phyloP scores from a whole-genome alignment of 164 flowering plant species.

The Macadamia integrifolia region DNA sequence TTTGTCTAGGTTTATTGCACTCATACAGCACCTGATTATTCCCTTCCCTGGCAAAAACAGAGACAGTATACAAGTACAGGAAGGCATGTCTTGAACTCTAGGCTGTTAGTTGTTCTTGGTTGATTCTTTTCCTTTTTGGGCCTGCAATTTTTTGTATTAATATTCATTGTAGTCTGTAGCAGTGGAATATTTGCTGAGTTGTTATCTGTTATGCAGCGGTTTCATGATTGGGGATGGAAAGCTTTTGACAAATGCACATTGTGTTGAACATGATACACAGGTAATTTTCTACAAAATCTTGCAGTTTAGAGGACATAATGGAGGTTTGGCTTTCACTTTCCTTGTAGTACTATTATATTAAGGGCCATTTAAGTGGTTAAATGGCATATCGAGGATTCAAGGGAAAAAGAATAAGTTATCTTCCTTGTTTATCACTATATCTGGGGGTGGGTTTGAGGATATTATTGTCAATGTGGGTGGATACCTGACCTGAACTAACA shows the following conservation, averaged over 20 bases:
- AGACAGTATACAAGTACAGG: slow-evolving; percentile 95
- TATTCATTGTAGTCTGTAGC: background rate
- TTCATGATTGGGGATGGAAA: slow-evolving; percentile 93
- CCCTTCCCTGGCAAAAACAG: slow-evolving; percentile 99
- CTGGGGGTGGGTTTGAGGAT: no score
- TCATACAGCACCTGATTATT: slow-evolving; percentile 93
- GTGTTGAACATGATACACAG: slow-evolving; percentile 93
- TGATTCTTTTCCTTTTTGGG: background rate
- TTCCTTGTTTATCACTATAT: no score
- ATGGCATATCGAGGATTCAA: no score
- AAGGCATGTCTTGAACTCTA: slow-evolving; percentile 46
- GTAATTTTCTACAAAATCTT: slow-evolving; percentile 25
- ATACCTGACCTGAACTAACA: no score
- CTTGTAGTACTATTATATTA: no score
- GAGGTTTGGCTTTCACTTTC: no score
- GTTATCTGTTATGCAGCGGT: slow-evolving; percentile 53
- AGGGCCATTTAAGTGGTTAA: no score
- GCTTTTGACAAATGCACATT: slow-evolving; percentile 97
- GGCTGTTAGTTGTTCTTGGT: slow-evolving; percentile 5
- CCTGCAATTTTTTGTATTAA: background rate
- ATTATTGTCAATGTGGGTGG: no score
- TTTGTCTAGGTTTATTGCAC: slow-evolving; percentile 84
- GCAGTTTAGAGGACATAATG: no score
- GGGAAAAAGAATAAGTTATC: background rate
- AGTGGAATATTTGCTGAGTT: slow-evolving; percentile 7